Percentiles rank a stretch among this genome's conserved stretches.
These are phyloP conservation scores for Pseudogymnoascus sp. DNA, from an alignment of 2,329 filamentous ascomycete genomes.

Conservation along the genomic window DNA sequence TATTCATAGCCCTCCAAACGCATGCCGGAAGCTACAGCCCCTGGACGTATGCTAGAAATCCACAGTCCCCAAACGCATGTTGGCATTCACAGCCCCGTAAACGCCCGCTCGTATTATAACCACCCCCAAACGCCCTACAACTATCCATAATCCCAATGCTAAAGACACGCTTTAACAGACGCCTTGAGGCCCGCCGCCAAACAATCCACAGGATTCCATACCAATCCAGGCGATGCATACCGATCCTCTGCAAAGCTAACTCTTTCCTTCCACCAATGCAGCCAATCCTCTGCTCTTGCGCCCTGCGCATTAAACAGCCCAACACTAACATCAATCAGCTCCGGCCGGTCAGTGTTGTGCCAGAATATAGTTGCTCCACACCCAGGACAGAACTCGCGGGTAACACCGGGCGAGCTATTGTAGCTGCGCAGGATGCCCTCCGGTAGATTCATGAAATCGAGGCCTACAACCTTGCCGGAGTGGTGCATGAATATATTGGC, in stretches of 20 bases:
- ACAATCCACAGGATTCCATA: neutral
- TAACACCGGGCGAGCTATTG: constrained; percentile 42
- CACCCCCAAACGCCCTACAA: neutral
- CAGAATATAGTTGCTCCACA: constrained; percentile 61
- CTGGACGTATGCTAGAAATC: neutral
- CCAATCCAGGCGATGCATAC: neutral
- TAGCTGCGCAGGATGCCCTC: constrained; percentile 42
- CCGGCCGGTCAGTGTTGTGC: constrained; percentile 43
- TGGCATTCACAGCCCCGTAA: neutral
- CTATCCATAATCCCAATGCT: neutral
- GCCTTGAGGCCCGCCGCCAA: neutral
- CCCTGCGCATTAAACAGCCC: constrained; percentile 48
- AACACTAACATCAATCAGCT: constrained; percentile 54
- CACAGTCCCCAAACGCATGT: neutral
- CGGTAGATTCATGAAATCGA: constrained; percentile 21
- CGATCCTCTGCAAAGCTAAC: constrained; percentile 43
- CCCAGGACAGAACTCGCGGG: constrained; percentile 50
- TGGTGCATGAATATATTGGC: constrained; percentile 43
- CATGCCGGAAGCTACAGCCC: neutral
- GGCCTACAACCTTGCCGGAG: constrained; percentile 14
- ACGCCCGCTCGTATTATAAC: neutral
- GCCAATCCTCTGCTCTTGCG: constrained; percentile 46
- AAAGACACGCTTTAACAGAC: neutral
- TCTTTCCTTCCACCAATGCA: constrained; percentile 51
- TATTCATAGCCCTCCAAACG: neutral